phyloP scores from a whole-genome alignment of 108 stramenopile species.

The Skeletonema menzelii region DNA sequence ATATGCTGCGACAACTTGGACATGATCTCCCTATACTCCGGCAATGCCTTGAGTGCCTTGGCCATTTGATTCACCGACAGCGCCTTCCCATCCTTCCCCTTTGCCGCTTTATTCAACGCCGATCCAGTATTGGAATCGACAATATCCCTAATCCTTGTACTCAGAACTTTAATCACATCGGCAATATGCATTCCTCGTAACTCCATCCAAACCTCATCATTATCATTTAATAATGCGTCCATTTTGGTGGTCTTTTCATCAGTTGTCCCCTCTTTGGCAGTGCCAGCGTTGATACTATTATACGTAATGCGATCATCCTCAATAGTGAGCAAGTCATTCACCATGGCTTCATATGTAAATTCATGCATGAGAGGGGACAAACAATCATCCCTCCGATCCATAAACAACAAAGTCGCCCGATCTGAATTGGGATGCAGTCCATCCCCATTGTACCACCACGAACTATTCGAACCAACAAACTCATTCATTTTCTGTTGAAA shows the following conservation, averaged over 20 bases:
- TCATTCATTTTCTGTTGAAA: constrained; percentile 89
- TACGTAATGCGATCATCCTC: constrained; percentile 88
- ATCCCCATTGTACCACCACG: constrained; percentile 92
- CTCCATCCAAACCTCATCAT: constrained; percentile 96
- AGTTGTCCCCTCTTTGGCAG: constrained; percentile 42
- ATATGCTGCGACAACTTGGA: constrained; percentile 93
- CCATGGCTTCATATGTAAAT: constrained; percentile 97
- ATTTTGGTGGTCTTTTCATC: constrained; percentile 51
- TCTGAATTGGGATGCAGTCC: constrained; percentile 62
- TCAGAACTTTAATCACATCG: constrained; percentile 86
- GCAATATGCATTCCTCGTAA: constrained; percentile 95
- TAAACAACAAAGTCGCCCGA: constrained; percentile 85
- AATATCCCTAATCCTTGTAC: constrained; percentile 75
- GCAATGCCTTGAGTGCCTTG: constrained; percentile 87
- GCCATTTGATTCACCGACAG: constrained; percentile 90
- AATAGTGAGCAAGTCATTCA: constrained; percentile 86
- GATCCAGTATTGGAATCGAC: constrained; percentile 68
- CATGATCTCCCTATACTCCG: constrained; percentile 95
- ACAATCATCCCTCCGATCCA: constrained; percentile 93
- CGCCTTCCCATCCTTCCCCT: constrained; percentile 40
- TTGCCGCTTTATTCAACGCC: constrained; percentile 40
- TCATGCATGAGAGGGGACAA: constrained; percentile 97
- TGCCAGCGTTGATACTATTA: constrained; percentile 53
- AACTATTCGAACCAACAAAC: constrained; percentile 70
- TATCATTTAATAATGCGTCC: constrained; percentile 92